phyloP scores from a whole-genome alignment of 1,284 basidiomycete genomes.

The Ustilago bromivora region DNA sequence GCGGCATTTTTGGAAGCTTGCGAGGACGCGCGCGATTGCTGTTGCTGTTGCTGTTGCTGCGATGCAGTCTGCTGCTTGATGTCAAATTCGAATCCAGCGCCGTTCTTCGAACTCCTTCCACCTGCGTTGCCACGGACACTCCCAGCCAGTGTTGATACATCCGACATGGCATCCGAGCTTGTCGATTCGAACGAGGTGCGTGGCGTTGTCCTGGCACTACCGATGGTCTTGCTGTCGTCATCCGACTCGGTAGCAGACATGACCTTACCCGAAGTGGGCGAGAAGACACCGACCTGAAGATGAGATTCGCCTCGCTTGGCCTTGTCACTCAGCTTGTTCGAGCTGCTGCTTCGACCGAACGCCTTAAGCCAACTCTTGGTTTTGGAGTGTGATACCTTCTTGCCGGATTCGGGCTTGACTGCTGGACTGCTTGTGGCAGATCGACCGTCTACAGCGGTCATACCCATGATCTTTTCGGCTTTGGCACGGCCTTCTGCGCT shows the following conservation, averaged over 20 bases:
- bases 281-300: constrained; percentile 5
- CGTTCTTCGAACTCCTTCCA: constrained; percentile 18
- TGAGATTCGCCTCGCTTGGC: constrained; percentile 19
- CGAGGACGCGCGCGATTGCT: constrained; percentile 5
- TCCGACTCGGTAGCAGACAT: constrained; percentile 40
- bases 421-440: constrained; percentile 1
- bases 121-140: constrained; percentile 20
- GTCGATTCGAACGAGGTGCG: constrained; percentile 39
- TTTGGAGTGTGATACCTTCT: constrained; percentile 50
- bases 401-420: constrained; percentile 22
- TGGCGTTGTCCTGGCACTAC: constrained; percentile 36
- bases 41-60: constrained; percentile 23
- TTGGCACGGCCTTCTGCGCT: constrained; percentile 38
- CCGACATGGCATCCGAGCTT: constrained; percentile 47
- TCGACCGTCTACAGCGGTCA: constrained; percentile 46
- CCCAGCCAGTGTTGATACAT: constrained; percentile 48
- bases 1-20: background rate
- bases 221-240: constrained; percentile 49
- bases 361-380: constrained; percentile 64
- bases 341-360: constrained; percentile 37
- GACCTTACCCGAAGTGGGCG: constrained; percentile 25
- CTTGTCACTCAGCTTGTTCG: background rate
- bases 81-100: constrained; percentile 42
- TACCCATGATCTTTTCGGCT: constrained; percentile 62
- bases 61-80: constrained; percentile 39